These are phyloP conservation scores for Glycine latifolia DNA, from an alignment of 306 rosid genomes.

Conservation along the genomic window DNA sequence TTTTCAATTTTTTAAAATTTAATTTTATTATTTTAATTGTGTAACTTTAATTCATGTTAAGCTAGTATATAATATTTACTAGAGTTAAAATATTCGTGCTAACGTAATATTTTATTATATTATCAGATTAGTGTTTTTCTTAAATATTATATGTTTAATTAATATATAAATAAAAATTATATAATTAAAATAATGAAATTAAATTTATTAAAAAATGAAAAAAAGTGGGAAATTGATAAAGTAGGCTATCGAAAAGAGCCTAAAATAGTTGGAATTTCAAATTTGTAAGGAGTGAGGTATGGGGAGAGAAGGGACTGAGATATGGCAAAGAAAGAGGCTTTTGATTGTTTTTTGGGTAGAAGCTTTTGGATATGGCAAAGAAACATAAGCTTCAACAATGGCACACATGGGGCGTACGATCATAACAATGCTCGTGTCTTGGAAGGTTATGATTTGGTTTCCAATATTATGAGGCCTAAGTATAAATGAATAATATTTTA, in stretches of 20 bases:
- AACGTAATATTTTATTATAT: too few relatives aligned
- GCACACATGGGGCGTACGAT: constrained; percentile 31
- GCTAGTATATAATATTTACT: too few relatives aligned
- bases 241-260: background rate
- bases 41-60: background rate
- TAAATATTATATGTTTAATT: background rate
- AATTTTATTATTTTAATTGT: background rate
- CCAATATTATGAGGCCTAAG: constrained; percentile 7
- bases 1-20: background rate
- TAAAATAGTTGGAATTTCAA: background rate
- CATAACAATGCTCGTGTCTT: constrained; percentile 9
- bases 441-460: constrained; percentile 43
- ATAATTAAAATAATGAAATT: background rate
- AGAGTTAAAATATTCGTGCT: too few relatives aligned
- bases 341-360: background rate
- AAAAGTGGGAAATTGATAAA: background rate
- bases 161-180: background rate
- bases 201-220: background rate
- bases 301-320: background rate
- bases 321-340: background rate
- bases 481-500: background rate
- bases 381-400: constrained; percentile 33
- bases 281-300: background rate
- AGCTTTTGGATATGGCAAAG: constrained; percentile 35
- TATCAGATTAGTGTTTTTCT: too few relatives aligned